Percentiles rank a stretch among this genome's conserved stretches.
Evolutionary conservation across 495 filamentous ascomycete species (phyloP).

Genomic region (Penicillium chermesinum): DNA sequence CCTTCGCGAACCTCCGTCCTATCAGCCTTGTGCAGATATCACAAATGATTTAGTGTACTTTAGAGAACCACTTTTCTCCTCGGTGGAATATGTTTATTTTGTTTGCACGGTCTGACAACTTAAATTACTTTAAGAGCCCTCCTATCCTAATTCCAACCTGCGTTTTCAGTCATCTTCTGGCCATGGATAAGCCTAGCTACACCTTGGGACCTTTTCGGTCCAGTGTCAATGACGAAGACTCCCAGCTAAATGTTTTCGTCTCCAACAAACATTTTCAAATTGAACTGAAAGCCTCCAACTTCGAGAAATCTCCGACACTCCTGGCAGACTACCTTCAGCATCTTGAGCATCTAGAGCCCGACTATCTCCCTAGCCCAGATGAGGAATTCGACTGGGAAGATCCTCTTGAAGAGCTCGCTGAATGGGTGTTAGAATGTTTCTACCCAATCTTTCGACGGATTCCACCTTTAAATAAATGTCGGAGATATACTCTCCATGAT

Average conservation of each 20-base stretch:
- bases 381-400: background rate
- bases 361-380: background rate
- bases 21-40: no score
- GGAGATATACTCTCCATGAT: background rate
- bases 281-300: constrained; percentile 3
- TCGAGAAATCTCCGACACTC: constrained; percentile 7
- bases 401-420: background rate
- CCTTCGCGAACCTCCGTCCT: no score
- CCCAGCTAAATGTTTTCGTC: constrained; percentile 8
- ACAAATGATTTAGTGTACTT: no score
- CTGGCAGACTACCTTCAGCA: constrained; percentile 12
- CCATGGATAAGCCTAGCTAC: constrained; percentile 2
- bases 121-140: no score
- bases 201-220: constrained; percentile 11
- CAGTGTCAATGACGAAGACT: constrained; percentile 7
- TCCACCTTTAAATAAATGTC: background rate
- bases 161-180: background rate
- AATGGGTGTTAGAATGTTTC: background rate
- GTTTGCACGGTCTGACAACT: no score
- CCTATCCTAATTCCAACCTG: no score
- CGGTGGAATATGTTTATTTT: no score
- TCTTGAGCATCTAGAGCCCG: constrained; percentile 9
- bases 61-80: no score
- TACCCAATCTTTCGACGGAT: background rate
- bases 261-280: constrained; percentile 15